Percentiles rank a stretch among this genome's conserved stretches.
Evolutionary conservation across 306 rosid species (phyloP).

Genomic region (Alnus glutinosa): DNA sequence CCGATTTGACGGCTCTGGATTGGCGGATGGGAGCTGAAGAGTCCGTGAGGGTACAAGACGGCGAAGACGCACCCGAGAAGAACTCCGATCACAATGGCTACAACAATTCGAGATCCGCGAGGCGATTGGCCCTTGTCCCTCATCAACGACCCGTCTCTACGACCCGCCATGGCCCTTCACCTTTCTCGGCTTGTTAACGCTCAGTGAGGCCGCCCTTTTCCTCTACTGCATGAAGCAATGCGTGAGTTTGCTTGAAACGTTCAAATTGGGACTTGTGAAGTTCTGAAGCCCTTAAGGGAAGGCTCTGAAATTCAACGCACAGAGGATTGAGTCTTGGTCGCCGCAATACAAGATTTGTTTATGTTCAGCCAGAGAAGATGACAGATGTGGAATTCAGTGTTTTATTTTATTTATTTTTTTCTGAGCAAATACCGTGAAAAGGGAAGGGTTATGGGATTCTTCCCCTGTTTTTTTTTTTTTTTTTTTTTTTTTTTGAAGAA

Average conservation of each 20-base stretch:
- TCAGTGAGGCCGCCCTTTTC: not conserved
- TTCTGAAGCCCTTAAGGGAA: not conserved
- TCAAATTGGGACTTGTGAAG: not conserved
- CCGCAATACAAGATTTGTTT: too few relatives aligned
- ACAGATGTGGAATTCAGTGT: too few relatives aligned
- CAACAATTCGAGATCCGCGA: constrained; percentile 48
- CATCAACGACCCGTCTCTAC: constrained; percentile 53
- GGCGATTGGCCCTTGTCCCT: constrained; percentile 59
- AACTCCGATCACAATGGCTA: constrained; percentile 58
- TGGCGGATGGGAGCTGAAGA: constrained; percentile 41
- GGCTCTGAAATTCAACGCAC: not conserved
- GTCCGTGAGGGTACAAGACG: constrained; percentile 49
- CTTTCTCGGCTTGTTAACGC: not conserved
- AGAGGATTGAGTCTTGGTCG: too few relatives aligned
- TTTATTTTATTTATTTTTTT: too few relatives aligned
- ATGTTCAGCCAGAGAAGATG: too few relatives aligned
- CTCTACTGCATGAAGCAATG: not conserved
- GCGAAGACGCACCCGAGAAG: constrained; percentile 65
- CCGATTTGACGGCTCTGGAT: constrained; percentile 40
- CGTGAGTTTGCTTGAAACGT: not conserved
- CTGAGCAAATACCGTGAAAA: too few relatives aligned
- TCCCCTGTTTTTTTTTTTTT: too few relatives aligned
- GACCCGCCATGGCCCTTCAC: constrained; percentile 58
- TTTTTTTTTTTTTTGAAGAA: too few relatives aligned
- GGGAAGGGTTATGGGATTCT: too few relatives aligned